Percentiles rank a stretch among this genome's conserved stretches.
These are phyloP conservation scores for Eurotiales sp. DNA, from an alignment of 2,329 filamentous ascomycete genomes.

Conservation along the genomic window DNA sequence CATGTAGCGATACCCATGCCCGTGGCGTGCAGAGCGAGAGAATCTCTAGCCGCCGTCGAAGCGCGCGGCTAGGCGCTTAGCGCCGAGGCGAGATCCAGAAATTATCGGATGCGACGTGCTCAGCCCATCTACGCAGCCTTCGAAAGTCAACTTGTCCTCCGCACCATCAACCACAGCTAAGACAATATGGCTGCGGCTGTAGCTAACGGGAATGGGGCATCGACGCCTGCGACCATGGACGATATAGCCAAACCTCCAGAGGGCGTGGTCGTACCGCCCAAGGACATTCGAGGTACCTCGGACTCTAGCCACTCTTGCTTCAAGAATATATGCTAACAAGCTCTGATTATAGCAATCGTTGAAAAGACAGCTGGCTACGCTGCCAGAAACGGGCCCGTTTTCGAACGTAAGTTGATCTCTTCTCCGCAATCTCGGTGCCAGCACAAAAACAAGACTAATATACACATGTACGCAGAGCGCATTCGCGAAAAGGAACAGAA, in stretches of 20 bases:
- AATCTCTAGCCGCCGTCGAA: too few relatives aligned
- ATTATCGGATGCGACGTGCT: constrained; percentile 3
- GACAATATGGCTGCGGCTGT: constrained; percentile 37
- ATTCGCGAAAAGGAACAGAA: constrained; percentile 79
- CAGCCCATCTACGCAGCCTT: too few relatives aligned
- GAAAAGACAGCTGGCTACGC: constrained; percentile 96
- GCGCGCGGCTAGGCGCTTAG: constrained; percentile 6
- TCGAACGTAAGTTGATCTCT: constrained; percentile 51
- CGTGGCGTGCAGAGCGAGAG: too few relatives aligned
- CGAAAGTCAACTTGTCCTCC: background rate
- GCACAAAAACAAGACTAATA: too few relatives aligned
- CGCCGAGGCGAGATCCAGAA: background rate
- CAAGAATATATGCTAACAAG: constrained; percentile 22
- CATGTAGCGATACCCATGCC: too few relatives aligned
- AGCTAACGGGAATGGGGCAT: constrained; percentile 32
- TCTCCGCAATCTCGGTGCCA: background rate
- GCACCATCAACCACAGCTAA: background rate
- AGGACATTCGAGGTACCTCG: constrained; percentile 66
- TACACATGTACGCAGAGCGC: constrained; percentile 50
- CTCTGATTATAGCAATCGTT: constrained; percentile 55
- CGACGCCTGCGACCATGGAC: constrained; percentile 40
- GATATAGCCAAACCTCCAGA: constrained; percentile 72
- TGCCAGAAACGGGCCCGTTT: constrained; percentile 57
- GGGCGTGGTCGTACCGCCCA: constrained; percentile 79
- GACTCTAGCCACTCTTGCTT: background rate